phyloP scores from a whole-genome alignment of 2,329 filamentous ascomycete genomes.

The Ophiostoma quercus region DNA sequence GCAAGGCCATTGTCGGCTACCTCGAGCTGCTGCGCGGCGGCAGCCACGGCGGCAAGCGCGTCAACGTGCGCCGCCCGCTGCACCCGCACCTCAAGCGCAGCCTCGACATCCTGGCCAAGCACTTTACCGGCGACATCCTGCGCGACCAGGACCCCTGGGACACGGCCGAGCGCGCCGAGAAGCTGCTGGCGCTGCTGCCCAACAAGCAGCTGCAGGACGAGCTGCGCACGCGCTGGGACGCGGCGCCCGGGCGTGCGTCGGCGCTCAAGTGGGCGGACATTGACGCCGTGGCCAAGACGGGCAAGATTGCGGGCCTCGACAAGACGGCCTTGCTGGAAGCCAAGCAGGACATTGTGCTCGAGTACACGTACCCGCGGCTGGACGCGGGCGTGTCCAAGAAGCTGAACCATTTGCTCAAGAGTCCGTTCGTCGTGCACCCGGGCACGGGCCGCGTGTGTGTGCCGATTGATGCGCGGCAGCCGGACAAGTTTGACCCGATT shows the following conservation, averaged over 20 bases:
- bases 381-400: constrained; percentile 98
- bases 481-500: constrained; percentile 82
- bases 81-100: constrained; percentile 89
- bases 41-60: constrained; percentile 77
- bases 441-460: constrained; percentile 93
- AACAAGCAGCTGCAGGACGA: constrained; percentile 72
- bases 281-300: constrained; percentile 73
- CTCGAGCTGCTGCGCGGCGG: constrained; percentile 86
- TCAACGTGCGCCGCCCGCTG: constrained; percentile 76
- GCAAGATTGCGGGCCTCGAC: constrained; percentile 67
- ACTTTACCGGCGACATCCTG: constrained; percentile 81
- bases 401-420: constrained; percentile 95
- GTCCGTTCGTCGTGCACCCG: constrained; percentile 92
- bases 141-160: constrained; percentile 81
- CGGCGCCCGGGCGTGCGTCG: constrained; percentile 70
- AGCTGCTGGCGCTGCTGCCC: constrained; percentile 77
- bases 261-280: constrained; percentile 91
- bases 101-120: constrained; percentile 72
- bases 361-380: constrained; percentile 95
- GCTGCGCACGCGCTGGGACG: constrained; percentile 85
- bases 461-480: constrained; percentile 70
- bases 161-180: constrained; percentile 62
- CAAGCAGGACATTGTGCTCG: constrained; percentile 92
- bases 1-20: constrained; percentile 80
- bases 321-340: constrained; percentile 70